Evolutionary conservation across 768 basidiomycete genomes (phyloP).

Genomic region (Coprinellus aureogranulatus): DNA sequence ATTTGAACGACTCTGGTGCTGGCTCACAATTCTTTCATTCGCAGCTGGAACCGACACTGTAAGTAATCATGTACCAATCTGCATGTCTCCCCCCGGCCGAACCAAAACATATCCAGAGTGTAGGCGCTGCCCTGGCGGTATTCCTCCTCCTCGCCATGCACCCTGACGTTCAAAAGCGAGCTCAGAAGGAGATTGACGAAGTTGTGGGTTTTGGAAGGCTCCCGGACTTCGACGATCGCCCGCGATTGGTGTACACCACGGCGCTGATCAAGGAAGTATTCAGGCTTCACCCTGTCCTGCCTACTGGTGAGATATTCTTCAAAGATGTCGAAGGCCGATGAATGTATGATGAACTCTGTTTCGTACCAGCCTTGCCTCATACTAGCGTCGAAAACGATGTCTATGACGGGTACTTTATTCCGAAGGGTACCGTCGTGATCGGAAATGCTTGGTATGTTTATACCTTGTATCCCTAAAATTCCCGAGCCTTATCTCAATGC

Average conservation of each 20-base stretch:
- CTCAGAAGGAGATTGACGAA: slow-evolving; percentile 24
- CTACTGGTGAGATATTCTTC: neutral
- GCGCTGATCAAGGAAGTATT: slow-evolving; percentile 20
- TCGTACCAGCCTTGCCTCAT: slow-evolving; percentile 4
- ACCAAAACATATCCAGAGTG: neutral
- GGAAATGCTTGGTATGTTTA: slow-evolving; percentile 7
- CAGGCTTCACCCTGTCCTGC: slow-evolving; percentile 8
- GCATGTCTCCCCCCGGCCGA: neutral
- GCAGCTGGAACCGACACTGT: slow-evolving; percentile 6
- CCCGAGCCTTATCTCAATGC: neutral
- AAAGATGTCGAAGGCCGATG: neutral
- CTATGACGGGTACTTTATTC: slow-evolving; percentile 9
- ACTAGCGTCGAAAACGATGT: slow-evolving; percentile 4
- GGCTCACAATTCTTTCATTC: neutral
- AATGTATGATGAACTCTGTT: neutral
- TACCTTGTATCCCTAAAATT: neutral
- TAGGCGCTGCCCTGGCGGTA: neutral
- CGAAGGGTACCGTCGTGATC: slow-evolving; percentile 10
- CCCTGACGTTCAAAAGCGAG: slow-evolving; percentile 16
- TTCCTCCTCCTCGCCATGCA: slow-evolving; percentile 12
- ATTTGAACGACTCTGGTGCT: neutral
- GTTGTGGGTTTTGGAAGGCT: slow-evolving; percentile 16
- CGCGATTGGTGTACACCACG: slow-evolving; percentile 16
- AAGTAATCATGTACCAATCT: neutral
- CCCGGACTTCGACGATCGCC: slow-evolving; percentile 20